Percentiles rank a stretch among this genome's conserved stretches.
These are phyloP conservation scores for Ustilago loliicola DNA, from an alignment of 1,284 basidiomycete species.

Conservation along the genomic window DNA sequence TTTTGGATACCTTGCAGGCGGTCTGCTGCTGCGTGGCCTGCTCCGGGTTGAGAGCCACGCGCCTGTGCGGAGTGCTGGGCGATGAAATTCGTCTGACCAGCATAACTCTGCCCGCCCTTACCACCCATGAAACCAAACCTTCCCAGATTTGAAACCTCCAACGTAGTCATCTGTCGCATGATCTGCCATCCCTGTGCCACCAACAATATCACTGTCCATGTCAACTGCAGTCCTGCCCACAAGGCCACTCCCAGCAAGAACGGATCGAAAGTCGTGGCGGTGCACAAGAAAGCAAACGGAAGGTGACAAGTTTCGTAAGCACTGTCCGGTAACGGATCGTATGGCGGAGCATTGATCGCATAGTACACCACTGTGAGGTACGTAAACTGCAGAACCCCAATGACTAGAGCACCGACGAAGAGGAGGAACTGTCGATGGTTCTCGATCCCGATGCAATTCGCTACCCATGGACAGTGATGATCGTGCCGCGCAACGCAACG, in stretches of 20 bases:
- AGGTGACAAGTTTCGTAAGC: constrained; percentile 76
- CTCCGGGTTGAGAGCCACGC: constrained; percentile 1
- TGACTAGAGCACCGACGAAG: constrained; percentile 86
- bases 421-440: constrained; percentile 96
- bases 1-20: constrained; percentile 26
- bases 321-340: constrained; percentile 46
- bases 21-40: constrained; percentile 10
- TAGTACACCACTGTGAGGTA: constrained; percentile 78
- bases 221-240: constrained; percentile 91
- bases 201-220: constrained; percentile 91
- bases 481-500: constrained; percentile 80
- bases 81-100: constrained; percentile 56
- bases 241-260: constrained; percentile 84
- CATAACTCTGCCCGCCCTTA: constrained; percentile 78
- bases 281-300: constrained; percentile 77
- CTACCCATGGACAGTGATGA: constrained; percentile 96
- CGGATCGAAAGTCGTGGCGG: constrained; percentile 75
- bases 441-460: constrained; percentile 94
- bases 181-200: constrained; percentile 91
- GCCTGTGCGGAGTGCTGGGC: constrained; percentile 30
- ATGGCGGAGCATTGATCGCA: constrained; percentile 38
- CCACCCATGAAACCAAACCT: constrained; percentile 98
- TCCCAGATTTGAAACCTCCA: constrained; percentile 94
- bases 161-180: constrained; percentile 91
- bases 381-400: constrained; percentile 84